Evolutionary conservation across 371 early-diverging fungal species (phyloP).

Genomic region (Lichtheimia hyalospora): DNA sequence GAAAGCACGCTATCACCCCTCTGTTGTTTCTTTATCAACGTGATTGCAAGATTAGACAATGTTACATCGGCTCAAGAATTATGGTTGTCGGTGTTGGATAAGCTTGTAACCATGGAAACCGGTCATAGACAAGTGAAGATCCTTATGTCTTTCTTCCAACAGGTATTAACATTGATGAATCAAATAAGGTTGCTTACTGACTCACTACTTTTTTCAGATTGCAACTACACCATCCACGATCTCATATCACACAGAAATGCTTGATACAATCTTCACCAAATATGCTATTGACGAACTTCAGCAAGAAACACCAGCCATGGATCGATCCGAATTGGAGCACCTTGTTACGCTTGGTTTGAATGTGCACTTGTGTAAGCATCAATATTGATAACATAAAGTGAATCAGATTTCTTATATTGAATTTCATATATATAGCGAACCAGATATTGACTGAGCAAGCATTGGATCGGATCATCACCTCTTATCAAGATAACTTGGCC

Average conservation of each 20-base stretch:
- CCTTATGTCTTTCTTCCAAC: slow-evolving; percentile 7
- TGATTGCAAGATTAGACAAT: slow-evolving; percentile 11
- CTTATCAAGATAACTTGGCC: background rate
- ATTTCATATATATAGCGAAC: background rate
- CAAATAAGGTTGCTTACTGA: background rate
- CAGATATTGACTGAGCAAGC: background rate
- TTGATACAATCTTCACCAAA: slow-evolving; percentile 6
- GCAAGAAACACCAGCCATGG: background rate
- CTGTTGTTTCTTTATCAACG: slow-evolving; percentile 13
- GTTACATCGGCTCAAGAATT: slow-evolving; percentile 10
- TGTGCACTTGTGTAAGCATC: slow-evolving; percentile 4
- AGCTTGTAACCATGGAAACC: background rate
- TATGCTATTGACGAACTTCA: background rate
- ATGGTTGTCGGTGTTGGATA: slow-evolving; percentile 17
- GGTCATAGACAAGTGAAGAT: slow-evolving; percentile 2
- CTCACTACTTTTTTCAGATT: background rate
- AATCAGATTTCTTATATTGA: background rate
- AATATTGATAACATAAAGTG: background rate
- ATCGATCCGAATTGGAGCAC: slow-evolving; percentile 1
- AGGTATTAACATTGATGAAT: slow-evolving; percentile 6
- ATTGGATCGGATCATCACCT: background rate
- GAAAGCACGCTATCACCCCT: slow-evolving; percentile 14
- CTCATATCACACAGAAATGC: background rate
- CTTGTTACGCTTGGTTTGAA: background rate
- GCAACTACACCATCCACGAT: too few species aligned